Evolutionary conservation across 495 filamentous ascomycete genomes (phyloP), one percentile per base, ranked within the genome.

Genomic region (Penicillium taxi): DNA sequence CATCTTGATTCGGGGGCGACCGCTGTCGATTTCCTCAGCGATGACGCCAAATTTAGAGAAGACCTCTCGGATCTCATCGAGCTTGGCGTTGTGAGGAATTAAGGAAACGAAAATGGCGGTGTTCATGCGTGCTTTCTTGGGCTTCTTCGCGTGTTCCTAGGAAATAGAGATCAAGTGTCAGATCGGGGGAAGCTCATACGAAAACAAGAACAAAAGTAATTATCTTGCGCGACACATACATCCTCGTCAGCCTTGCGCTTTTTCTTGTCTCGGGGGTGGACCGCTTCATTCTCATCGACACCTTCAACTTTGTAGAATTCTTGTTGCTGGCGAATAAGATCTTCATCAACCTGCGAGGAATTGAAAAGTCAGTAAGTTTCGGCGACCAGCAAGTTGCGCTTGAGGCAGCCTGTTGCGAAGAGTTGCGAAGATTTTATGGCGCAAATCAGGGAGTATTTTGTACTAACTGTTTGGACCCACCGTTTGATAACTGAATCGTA

Each of bases 41-140:
- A 98, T 94, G 46, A 98, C 81, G 31, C 93, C 93, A 58, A 77
- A 94, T 43, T 79, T 76, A 32, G 81, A 85, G 69, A 99, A 99
- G 17, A 82, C 71, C 9, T 84, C 71, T 39, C 76, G 70, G 15
- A 98, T 77, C 58, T 99, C 93, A 6, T 88, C 79, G 14, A 80
- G 67, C 0, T 78, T 79, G 13, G 72, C 80, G 50, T 96, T 84
- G 12, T 67, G 60, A 1, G 93, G 93, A 3, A 99, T 75, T 9
- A 78, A 81, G 2, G 86, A 93, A 25, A 96, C 78, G 58, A 84
- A 99, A 32, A 99, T 71, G 14, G 91, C 93, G 2, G 81, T 90
- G 53, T 96, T 98, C 39, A 86, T 75, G 36, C 80, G 74, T 22
- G 73, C 73, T 50, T 76, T 71, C 53, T 79, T 80, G 19, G 56